A percentile compares a stretch with the other conserved stretches of the same genome.
Evolutionary conservation across 2,329 filamentous ascomycete species (phyloP).

Genomic region (Claviceps cyperi): DNA sequence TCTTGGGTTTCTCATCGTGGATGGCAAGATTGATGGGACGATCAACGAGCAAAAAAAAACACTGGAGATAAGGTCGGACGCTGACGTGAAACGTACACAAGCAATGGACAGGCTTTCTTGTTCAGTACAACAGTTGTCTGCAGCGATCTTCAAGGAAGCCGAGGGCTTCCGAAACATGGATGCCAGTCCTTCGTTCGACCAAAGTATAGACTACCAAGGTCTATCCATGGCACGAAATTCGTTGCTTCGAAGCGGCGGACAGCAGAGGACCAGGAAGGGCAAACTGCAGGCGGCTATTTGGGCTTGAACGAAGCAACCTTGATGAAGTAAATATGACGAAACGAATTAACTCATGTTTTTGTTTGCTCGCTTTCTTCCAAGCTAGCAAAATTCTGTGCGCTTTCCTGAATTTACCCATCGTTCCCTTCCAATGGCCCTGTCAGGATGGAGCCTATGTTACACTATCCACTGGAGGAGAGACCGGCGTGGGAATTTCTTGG

Average conservation of each 20-base stretch:
- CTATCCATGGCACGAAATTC: constrained; percentile 7
- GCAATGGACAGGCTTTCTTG: constrained; percentile 60
- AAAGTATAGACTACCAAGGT: constrained; percentile 14
- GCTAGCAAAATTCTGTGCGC: background rate
- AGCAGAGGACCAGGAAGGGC: constrained; percentile 4
- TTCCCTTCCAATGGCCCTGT: background rate
- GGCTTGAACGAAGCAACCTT: background rate
- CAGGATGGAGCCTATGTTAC: background rate
- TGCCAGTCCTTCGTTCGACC: constrained; percentile 15
- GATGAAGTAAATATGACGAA: constrained; percentile 1
- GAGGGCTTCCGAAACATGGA: constrained; percentile 46
- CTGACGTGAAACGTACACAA: constrained; percentile 58
- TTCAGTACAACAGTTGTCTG: constrained; percentile 55
- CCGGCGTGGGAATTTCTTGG: background rate
- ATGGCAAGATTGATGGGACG: constrained; percentile 71
- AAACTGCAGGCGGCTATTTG: background rate
- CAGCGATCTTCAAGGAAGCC: constrained; percentile 59
- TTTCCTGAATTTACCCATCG: background rate
- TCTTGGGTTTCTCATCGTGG: constrained; percentile 83
- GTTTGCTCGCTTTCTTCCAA: background rate
- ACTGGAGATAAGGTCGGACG: constrained; percentile 62
- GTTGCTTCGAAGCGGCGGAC: constrained; percentile 1
- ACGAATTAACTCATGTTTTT: background rate
- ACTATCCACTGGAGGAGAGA: background rate
- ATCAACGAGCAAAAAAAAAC: constrained; percentile 81